Percentiles rank a stretch among this genome's conserved stretches.
These are phyloP conservation scores for Stylosanthes scabra DNA, from an alignment of 331 rosid species.

Conservation along the genomic window DNA sequence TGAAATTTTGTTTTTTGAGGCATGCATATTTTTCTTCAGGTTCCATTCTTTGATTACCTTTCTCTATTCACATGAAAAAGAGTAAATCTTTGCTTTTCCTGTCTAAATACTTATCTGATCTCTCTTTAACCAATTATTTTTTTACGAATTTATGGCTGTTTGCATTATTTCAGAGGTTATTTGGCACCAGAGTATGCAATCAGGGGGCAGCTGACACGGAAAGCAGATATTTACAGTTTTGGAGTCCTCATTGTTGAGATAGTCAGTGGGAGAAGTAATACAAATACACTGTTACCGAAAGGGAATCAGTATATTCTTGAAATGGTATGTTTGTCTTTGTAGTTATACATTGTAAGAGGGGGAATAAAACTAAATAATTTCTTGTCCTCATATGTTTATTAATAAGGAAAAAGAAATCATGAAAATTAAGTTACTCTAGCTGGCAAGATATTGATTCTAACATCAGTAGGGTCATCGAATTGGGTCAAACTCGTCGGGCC, in stretches of 20 bases:
- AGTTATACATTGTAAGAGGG: slow-evolving; percentile 6
- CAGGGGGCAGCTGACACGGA: slow-evolving; percentile 86
- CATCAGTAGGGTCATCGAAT: background rate
- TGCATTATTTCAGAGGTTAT: slow-evolving; percentile 78
- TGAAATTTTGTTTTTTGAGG: background rate
- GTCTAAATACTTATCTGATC: background rate
- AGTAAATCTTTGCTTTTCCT: background rate
- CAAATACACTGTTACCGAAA: slow-evolving; percentile 63
- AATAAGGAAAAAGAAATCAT: background rate
- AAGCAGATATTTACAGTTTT: slow-evolving; percentile 91
- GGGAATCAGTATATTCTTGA: slow-evolving; percentile 82
- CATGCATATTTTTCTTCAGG: slow-evolving; percentile 20
- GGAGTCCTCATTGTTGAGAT: slow-evolving; percentile 93
- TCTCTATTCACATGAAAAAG: background rate
- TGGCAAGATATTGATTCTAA: background rate
- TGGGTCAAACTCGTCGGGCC: no score
- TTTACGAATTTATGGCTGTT: slow-evolving; percentile 30
- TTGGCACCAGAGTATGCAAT: slow-evolving; percentile 96
- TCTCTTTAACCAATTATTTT: slow-evolving; percentile 7
- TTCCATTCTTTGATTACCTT: slow-evolving; percentile 7
- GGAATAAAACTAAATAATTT: slow-evolving; percentile 5
- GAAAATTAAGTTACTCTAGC: background rate
- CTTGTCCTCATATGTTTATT: no score
- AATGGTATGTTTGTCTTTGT: slow-evolving; percentile 53
- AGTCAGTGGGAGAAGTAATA: slow-evolving; percentile 87